Evolutionary conservation across 371 early-diverging fungal species (phyloP).

Genomic region (Mortierella sp.): DNA sequence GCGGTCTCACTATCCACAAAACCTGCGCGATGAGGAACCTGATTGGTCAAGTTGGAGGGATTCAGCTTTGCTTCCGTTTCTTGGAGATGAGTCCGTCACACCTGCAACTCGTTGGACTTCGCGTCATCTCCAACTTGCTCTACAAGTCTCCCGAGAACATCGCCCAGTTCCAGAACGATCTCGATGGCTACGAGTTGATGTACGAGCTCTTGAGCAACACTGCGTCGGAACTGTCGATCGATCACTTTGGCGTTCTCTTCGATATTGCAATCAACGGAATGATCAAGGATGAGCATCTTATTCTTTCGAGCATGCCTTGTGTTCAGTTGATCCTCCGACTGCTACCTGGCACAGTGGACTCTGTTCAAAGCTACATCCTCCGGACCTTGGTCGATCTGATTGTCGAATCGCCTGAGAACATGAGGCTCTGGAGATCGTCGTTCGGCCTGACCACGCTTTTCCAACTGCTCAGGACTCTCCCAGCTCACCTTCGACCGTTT

Average conservation of each 20-base stretch:
- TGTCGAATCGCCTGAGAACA: slow-evolving; percentile 60
- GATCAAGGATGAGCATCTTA: slow-evolving; percentile 58
- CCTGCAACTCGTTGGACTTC: slow-evolving; percentile 59
- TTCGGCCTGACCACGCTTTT: slow-evolving; percentile 57
- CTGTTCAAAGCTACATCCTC: slow-evolving; percentile 58
- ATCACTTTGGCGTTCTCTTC: slow-evolving; percentile 60
- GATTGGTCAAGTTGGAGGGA: slow-evolving; percentile 57
- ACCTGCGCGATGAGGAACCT: slow-evolving; percentile 57
- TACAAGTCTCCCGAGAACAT: slow-evolving; percentile 61
- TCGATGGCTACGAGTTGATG: slow-evolving; percentile 58
- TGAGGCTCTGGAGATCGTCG: slow-evolving; percentile 55
- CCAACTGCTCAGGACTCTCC: slow-evolving; percentile 51
- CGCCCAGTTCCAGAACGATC: slow-evolving; percentile 54
- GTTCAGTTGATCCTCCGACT: slow-evolving; percentile 56
- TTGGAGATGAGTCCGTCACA: slow-evolving; percentile 57
- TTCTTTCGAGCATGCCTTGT: slow-evolving; percentile 55
- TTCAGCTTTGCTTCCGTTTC: slow-evolving; percentile 60
- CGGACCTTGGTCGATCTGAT: slow-evolving; percentile 58
- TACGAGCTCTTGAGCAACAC: slow-evolving; percentile 43
- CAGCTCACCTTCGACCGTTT: slow-evolving; percentile 57
- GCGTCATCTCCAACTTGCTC: slow-evolving; percentile 59
- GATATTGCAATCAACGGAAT: slow-evolving; percentile 61
- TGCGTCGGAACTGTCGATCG: slow-evolving; percentile 43
- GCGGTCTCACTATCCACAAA: slow-evolving; percentile 59
- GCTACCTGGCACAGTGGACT: slow-evolving; percentile 43